These are phyloP conservation scores for Pugionium cornutum DNA, from an alignment of 345 rosid species.

Conservation along the genomic window DNA sequence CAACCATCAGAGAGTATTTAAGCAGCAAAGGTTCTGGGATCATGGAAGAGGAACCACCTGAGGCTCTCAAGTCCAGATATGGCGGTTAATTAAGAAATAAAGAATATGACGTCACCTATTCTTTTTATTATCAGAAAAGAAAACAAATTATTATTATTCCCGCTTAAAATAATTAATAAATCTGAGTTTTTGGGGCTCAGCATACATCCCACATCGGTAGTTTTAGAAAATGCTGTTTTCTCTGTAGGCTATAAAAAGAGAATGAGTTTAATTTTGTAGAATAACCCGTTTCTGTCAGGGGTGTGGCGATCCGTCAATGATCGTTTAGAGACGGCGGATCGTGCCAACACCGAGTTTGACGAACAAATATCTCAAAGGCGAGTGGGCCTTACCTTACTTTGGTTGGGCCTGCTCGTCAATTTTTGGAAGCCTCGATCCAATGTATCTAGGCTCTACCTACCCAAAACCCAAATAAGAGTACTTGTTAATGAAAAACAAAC, in stretches of 20 bases:
- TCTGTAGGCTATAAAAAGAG: not conserved
- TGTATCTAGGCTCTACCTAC: slow-evolving; percentile 36
- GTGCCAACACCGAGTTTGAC: slow-evolving; percentile 65
- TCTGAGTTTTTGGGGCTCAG: not conserved
- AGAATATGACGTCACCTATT: not conserved
- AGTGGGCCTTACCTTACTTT: slow-evolving; percentile 62
- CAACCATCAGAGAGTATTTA: slow-evolving; percentile 66
- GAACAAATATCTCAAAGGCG: slow-evolving; percentile 46
- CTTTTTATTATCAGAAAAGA: not conserved
- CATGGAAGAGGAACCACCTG: slow-evolving; percentile 91
- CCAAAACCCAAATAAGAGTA: not conserved
- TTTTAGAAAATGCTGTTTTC: not conserved
- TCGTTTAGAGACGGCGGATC: slow-evolving; percentile 79
- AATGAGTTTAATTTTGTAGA: fast-evolving
- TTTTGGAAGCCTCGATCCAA: slow-evolving; percentile 64
- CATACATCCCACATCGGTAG: slow-evolving; percentile 32
- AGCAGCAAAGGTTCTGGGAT: slow-evolving; percentile 73
- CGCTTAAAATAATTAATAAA: no score
- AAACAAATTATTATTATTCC: not conserved
- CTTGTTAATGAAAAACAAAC: no score
- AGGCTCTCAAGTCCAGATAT: slow-evolving; percentile 68
- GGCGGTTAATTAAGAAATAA: slow-evolving; percentile 55
- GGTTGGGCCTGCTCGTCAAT: slow-evolving; percentile 72
- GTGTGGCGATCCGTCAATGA: slow-evolving; percentile 77
- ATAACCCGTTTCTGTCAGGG: slow-evolving; percentile 73